These are phyloP conservation scores for Plectranthus barbatus DNA, from an alignment of 257 asterid species.

Conservation along the genomic window DNA sequence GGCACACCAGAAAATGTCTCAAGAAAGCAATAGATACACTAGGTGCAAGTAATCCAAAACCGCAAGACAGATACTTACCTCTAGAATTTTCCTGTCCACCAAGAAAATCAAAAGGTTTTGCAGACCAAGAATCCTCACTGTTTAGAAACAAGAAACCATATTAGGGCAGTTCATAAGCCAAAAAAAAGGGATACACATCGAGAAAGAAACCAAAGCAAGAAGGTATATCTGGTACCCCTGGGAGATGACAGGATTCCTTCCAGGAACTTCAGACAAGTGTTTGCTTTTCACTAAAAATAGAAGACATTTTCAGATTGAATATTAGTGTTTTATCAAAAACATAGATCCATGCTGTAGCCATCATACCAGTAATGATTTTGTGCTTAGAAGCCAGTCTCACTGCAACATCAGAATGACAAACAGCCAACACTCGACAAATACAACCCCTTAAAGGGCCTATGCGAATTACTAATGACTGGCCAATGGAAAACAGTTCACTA, in stretches of 20 bases:
- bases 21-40: background rate
- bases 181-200: background rate
- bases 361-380: constrained; percentile 75
- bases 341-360: constrained; percentile 1
- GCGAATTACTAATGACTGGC: constrained; percentile 76
- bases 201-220: background rate
- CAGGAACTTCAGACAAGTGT: constrained; percentile 82
- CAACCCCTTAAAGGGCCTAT: constrained; percentile 95
- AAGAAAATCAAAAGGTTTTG: constrained; percentile 70
- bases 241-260: constrained; percentile 44
- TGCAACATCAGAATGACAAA: constrained; percentile 85
- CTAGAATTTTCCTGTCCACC: constrained; percentile 56
- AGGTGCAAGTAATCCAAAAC: background rate
- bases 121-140: constrained; percentile 54
- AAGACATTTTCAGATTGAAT: constrained; percentile 10
- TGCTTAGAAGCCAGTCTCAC: constrained; percentile 97
- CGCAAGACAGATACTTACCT: constrained; percentile 35
- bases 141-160: constrained; percentile 13
- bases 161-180: constrained; percentile 2
- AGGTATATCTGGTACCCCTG: constrained; percentile 44
- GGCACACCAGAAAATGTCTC: background rate
- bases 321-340: background rate
- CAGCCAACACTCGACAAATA: constrained; percentile 82
- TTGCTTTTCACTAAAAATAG: constrained; percentile 66
- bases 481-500: constrained; percentile 65